Conservation (phyloP, 2,329 filamentous ascomycete genomes). For the Pezicula carpinea region DNA sequence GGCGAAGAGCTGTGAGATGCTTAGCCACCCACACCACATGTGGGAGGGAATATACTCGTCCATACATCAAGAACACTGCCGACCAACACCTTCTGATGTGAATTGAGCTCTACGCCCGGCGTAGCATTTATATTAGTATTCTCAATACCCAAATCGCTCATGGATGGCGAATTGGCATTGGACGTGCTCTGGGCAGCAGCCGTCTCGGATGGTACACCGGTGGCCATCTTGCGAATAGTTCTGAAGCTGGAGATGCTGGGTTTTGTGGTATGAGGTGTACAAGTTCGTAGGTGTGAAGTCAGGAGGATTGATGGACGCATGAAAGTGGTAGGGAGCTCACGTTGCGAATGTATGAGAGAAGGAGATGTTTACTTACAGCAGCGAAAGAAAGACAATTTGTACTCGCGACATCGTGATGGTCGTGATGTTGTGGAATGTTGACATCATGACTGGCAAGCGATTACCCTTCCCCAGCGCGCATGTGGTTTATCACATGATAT, state of each 20-base stretch:
- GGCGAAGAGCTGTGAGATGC: constrained; percentile 45
- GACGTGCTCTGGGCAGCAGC: constrained; percentile 20
- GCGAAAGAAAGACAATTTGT: not conserved
- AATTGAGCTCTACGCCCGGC: constrained; percentile 43
- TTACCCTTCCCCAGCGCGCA: too few species aligned
- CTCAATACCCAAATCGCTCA: constrained; percentile 37
- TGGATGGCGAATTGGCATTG: constrained; percentile 16
- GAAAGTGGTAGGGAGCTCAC: not conserved
- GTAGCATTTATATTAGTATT: constrained; percentile 49
- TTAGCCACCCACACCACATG: too few species aligned
- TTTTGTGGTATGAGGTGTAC: not conserved
- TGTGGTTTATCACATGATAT: too few species aligned
- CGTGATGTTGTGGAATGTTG: not conserved
- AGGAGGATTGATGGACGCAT: constrained; percentile 8
- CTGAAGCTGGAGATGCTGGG: not conserved
- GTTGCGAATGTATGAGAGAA: too few species aligned
- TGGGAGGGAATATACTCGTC: not conserved
- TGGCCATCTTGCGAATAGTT: constrained; percentile 20
- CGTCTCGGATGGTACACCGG: constrained; percentile 24
- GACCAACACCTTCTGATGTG: constrained; percentile 48
- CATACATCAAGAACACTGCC: constrained; percentile 51
- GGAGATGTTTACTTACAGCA: not conserved
- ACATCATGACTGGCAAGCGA: constrained; percentile 4
- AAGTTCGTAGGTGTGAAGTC: constrained; percentile 1
- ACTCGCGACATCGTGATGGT: too few species aligned